phyloP scores from a whole-genome alignment of 345 rosid genomes.

The Sisymbrium altissimum region DNA sequence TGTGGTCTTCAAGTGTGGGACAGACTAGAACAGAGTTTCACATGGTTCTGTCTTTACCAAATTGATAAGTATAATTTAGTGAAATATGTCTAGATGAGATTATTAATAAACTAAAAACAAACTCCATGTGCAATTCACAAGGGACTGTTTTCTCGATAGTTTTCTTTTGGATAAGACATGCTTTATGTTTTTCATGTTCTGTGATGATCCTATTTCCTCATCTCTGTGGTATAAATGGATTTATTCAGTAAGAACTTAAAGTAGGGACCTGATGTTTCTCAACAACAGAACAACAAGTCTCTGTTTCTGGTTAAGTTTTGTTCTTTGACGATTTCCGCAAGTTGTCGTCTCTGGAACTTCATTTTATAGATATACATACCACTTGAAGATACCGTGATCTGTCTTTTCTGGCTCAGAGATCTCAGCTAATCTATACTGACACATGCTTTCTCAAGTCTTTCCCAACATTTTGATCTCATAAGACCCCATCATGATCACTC shows the following conservation, averaged over 20 bases:
- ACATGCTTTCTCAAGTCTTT: conserved; percentile 4
- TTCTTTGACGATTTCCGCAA: neutral
- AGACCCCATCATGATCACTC: conserved; percentile 5
- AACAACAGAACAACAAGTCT: conserved; percentile 15
- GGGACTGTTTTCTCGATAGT: too few relatives aligned
- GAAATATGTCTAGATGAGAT: neutral
- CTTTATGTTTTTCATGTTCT: conserved; percentile 9
- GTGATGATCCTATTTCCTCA: neutral
- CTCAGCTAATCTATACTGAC: neutral
- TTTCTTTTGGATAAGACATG: neutral
- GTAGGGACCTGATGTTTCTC: conserved; percentile 13
- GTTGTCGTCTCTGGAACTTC: neutral
- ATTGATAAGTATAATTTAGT: neutral
- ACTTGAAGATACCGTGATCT: neutral
- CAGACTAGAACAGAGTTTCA: conserved; percentile 4
- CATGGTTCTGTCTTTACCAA: conserved; percentile 28
- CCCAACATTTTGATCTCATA: neutral
- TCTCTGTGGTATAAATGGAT: conserved; percentile 1
- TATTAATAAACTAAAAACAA: neutral
- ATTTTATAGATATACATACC: neutral
- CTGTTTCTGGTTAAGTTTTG: neutral
- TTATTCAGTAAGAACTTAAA: neutral
- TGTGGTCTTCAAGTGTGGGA: conserved; percentile 21
- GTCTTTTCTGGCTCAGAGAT: neutral
- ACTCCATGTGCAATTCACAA: conserved; percentile 12